Percentiles rank a stretch among this genome's conserved stretches.
These are phyloP conservation scores for Daldinia eschscholtzii DNA, from an alignment of 2,329 filamentous ascomycete genomes.

Conservation along the genomic window DNA sequence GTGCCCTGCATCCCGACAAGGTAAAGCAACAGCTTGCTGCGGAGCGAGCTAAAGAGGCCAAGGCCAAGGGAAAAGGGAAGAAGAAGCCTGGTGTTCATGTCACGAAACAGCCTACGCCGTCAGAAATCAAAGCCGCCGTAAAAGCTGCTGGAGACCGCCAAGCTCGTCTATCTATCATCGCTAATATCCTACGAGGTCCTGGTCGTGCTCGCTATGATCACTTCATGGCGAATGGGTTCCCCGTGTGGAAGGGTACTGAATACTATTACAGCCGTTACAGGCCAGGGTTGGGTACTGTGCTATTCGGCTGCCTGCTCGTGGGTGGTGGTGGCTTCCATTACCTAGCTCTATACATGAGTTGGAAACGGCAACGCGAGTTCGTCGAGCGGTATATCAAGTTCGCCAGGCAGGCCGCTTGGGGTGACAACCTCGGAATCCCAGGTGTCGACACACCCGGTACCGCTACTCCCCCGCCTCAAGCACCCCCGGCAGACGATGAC, in stretches of 20 bases:
- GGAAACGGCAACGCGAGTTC: conserved; percentile 91
- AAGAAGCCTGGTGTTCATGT: conserved; percentile 74
- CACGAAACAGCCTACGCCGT: conserved; percentile 76
- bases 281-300: conserved; percentile 87
- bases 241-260: conserved; percentile 94
- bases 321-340: conserved; percentile 91
- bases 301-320: conserved; percentile 83
- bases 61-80: conserved; percentile 64
- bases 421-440: conserved; percentile 80
- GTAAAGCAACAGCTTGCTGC: conserved; percentile 85
- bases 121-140: conserved; percentile 81
- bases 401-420: conserved; percentile 90
- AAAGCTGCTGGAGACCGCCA: conserved; percentile 88
- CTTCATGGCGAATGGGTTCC: conserved; percentile 93
- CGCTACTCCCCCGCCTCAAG: conserved; percentile 59
- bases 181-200: conserved; percentile 85
- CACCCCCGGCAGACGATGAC: conserved; percentile 61
- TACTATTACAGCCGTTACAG: conserved; percentile 98
- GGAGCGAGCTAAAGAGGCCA: conserved; percentile 69
- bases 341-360: conserved; percentile 83
- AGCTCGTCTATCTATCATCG: conserved; percentile 84
- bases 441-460: conserved; percentile 66
- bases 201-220: conserved; percentile 92
- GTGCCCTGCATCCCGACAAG: conserved; percentile 92
- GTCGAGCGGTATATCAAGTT: conserved; percentile 92